These are phyloP conservation scores for Epichloe hybrida DNA, from an alignment of 2,329 filamentous ascomycete species.

Conservation along the genomic window DNA sequence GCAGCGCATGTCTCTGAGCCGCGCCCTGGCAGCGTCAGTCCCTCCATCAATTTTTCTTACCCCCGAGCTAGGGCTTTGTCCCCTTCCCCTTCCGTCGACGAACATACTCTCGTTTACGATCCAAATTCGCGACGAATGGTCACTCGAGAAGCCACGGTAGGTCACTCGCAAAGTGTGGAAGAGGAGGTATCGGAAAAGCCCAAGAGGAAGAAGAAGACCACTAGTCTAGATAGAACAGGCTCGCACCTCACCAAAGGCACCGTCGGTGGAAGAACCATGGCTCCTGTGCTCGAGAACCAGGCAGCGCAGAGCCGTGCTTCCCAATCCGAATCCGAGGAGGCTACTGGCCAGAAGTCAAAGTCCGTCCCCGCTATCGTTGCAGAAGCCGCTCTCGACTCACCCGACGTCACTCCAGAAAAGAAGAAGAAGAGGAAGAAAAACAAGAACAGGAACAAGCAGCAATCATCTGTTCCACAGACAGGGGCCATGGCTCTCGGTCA, in stretches of 20 bases:
- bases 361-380: not conserved
- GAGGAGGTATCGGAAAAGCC: constrained; percentile 26
- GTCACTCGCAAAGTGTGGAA: constrained; percentile 25
- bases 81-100: constrained; percentile 13
- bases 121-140: constrained; percentile 54
- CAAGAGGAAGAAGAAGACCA: constrained; percentile 27
- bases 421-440: constrained; percentile 7
- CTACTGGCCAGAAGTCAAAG: not conserved
- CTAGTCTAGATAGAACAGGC: constrained; percentile 23
- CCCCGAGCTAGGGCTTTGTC: constrained; percentile 30
- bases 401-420: constrained; percentile 2
- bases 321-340: not conserved
- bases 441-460: constrained; percentile 7
- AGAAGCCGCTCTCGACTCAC: not conserved
- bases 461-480: not conserved
- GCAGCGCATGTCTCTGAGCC: constrained; percentile 17
- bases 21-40: constrained; percentile 32
- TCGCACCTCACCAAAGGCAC: constrained; percentile 38
- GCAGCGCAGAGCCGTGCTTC: not conserved
- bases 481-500: not conserved
- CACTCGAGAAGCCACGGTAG: constrained; percentile 29
- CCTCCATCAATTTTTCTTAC: constrained; percentile 48
- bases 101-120: constrained; percentile 44
- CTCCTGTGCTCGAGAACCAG: constrained; percentile 28
- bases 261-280: constrained; percentile 33